These are phyloP conservation scores for Cicer chorassanicum DNA, from an alignment of 306 rosid species.

Conservation along the genomic window DNA sequence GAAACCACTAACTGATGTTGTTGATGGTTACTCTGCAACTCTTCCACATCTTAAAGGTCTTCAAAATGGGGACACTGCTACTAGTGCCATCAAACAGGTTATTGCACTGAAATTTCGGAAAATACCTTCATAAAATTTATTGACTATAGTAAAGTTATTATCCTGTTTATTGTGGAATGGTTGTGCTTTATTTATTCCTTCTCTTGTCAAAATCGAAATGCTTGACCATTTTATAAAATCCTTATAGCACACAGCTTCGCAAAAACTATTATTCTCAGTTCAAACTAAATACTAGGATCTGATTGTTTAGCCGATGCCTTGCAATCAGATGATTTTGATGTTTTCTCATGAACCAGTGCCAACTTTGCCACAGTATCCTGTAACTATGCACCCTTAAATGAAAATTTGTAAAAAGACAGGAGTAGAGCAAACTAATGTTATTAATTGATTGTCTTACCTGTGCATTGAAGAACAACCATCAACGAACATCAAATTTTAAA, in stretches of 20 bases:
- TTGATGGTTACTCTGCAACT: conserved; percentile 97
- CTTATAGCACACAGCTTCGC: conserved; percentile 24
- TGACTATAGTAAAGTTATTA: conserved; percentile 20
- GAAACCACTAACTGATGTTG: conserved; percentile 94
- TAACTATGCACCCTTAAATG: conserved; percentile 21
- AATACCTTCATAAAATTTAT: conserved; percentile 24
- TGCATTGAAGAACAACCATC: not conserved
- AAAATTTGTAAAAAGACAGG: not conserved
- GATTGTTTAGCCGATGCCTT: conserved; percentile 36
- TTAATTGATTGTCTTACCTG: conserved; percentile 4
- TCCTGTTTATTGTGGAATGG: conserved; percentile 29
- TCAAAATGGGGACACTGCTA: conserved; percentile 99
- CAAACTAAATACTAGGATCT: conserved; percentile 26
- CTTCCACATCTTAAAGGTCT: conserved; percentile 99
- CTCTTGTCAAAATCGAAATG: conserved; percentile 27
- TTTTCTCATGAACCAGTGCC: conserved; percentile 28
- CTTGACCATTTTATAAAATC: conserved; percentile 14
- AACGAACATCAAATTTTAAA: not conserved
- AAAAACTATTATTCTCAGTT: conserved; percentile 15
- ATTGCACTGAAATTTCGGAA: conserved; percentile 43
- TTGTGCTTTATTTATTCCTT: conserved; percentile 35
- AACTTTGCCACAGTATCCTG: conserved; percentile 10
- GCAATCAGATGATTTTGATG: conserved; percentile 28
- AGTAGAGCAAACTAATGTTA: conserved; percentile 3
- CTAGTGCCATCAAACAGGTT: conserved; percentile 99